A percentile compares a stretch with the other conserved stretches of the same genome.
Evolutionary conservation across 2,329 filamentous ascomycete species (phyloP).

Genomic region (Talaromyces islandicus): DNA sequence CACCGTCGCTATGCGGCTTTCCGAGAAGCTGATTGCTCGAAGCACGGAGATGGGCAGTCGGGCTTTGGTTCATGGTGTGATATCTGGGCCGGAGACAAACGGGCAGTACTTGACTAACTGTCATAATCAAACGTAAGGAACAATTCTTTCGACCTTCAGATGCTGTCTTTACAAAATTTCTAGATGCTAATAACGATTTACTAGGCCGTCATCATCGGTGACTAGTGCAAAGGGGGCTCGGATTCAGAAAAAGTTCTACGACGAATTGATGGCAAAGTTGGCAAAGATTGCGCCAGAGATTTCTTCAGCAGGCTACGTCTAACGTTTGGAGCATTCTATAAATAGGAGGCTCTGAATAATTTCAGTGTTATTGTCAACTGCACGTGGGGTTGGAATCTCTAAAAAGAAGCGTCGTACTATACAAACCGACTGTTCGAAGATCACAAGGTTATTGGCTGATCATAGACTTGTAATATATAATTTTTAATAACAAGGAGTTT

Average conservation of each 20-base stretch:
- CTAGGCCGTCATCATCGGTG: constrained; percentile 8
- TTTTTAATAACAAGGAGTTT: too few relatives aligned
- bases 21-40: constrained; percentile 13
- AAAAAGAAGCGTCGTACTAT: too few relatives aligned
- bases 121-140: constrained; percentile 13
- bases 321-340: too few relatives aligned
- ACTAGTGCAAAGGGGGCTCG: constrained; percentile 1
- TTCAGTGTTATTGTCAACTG: too few relatives aligned
- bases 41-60: constrained; percentile 16
- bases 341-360: too few relatives aligned
- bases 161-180: background rate
- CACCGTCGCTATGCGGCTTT: background rate
- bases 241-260: constrained; percentile 13
- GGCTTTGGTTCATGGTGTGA: constrained; percentile 15
- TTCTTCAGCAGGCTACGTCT: background rate
- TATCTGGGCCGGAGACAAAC: constrained; percentile 12
- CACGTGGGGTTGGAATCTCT: too few relatives aligned
- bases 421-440: too few relatives aligned
- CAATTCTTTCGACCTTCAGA: background rate
- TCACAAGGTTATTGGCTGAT: too few relatives aligned
- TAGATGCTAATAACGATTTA: background rate
- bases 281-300: constrained; percentile 12
- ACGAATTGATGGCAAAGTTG: constrained; percentile 13
- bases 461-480: too few relatives aligned
- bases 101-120: constrained; percentile 17